Percentiles rank a stretch among this genome's conserved stretches.
Evolutionary conservation across 1,284 basidiomycete species (phyloP).

Genomic region (Jaminaea rosea): DNA sequence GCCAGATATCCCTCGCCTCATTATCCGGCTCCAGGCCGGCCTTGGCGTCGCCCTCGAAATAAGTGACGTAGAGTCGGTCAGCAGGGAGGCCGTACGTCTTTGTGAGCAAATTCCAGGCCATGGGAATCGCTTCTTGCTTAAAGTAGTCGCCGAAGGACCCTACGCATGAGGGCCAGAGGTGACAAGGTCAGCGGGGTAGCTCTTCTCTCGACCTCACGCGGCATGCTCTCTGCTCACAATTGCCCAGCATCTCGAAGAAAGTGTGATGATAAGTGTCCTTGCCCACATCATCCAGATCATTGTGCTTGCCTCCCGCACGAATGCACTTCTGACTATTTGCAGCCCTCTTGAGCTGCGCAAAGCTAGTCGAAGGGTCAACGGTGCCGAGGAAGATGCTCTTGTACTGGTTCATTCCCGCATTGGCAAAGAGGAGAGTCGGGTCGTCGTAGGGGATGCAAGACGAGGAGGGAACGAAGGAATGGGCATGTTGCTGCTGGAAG

Average conservation of each 20-base stretch:
- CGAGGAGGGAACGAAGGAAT: conserved; percentile 87
- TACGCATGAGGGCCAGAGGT: no score
- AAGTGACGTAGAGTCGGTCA: conserved; percentile 91
- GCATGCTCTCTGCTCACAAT: no score
- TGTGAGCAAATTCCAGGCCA: conserved; percentile 91
- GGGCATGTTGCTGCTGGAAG: conserved; percentile 63
- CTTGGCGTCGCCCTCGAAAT: conserved; percentile 86
- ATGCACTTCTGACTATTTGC: conserved; percentile 98
- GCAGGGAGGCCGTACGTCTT: conserved; percentile 75
- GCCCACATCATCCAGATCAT: conserved; percentile 95
- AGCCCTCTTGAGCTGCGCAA: conserved; percentile 80
- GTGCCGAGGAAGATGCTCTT: conserved; percentile 94
- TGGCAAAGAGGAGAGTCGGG: conserved; percentile 87
- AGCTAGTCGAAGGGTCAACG: conserved; percentile 80
- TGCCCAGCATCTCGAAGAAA: conserved; percentile 99
- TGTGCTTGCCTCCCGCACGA: conserved; percentile 95
- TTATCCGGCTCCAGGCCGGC: conserved; percentile 79
- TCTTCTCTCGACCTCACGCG: no score
- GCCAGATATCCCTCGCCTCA: conserved; percentile 75
- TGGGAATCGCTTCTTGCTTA: conserved; percentile 89
- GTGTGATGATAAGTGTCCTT: conserved; percentile 92
- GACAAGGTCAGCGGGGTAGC: no score
- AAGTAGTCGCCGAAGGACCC: conserved; percentile 98
- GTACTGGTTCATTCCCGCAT: conserved; percentile 64
- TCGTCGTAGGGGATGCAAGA: conserved; percentile 87